Evolutionary conservation across 345 rosid genomes (phyloP), one percentile per base, ranked within the genome.

Genomic region (Trapa incisa): DNA sequence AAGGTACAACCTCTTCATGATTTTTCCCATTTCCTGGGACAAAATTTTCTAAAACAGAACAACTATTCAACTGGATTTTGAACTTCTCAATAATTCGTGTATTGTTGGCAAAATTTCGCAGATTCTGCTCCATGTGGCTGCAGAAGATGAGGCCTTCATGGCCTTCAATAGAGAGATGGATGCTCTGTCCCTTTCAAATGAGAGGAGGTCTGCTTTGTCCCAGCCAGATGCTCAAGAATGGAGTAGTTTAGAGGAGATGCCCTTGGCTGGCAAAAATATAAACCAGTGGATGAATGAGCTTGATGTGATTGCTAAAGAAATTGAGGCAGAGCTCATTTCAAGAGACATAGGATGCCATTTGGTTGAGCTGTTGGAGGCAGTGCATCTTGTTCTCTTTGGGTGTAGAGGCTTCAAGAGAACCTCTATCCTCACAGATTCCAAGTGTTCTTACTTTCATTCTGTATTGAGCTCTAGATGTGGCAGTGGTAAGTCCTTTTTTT

Each of bases 131-230:
- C 84, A 77, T 71, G 77, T 91, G 80, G 93, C 97, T 65, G 96
- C 92, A 66, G 97, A 91, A 75, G 97, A 91, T 79, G 96, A 89
- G 80, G 94, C 92, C 41, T 86, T 80, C 65, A 39, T 82, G 79
- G 82, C 86, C 75, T 70, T 73, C 58, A 80, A 85, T 76, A 72
- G 79, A 70, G 83, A 91, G 74, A 77, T 77, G 72, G 92, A 91
- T 71, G 84, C 87, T 71, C 53, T 37, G 64, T 87, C 82, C 12
- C 70, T 85, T 64, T 50, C 66, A n/a, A 80, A 62, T 9, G 97
- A 86, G 75, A 78, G 83, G 73, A 75, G 71, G 77, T 74, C 70
- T 74, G 76, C 72, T 64, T 72, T 78, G 53, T 72, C 64, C 37
- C 67, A 75, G 42, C 58, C 73, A 69, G 84, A 80, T 67, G 39